Evolutionary conservation across 495 filamentous ascomycete genomes (phyloP).

Genomic region (Rusavskia elegans): DNA sequence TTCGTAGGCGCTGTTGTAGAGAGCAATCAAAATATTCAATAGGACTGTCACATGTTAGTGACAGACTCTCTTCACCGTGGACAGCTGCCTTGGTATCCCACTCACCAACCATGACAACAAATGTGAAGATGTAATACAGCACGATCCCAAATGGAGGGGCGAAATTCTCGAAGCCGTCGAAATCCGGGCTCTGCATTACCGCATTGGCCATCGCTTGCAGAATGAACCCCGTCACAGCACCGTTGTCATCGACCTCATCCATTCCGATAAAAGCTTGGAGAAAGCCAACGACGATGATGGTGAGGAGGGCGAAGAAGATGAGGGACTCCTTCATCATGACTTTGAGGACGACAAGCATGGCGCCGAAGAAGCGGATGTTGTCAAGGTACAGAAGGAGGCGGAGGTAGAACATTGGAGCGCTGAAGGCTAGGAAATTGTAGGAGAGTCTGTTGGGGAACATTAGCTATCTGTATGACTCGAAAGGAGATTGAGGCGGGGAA

Average conservation of each 20-base stretch:
- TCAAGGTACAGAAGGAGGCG: slow-evolving; percentile 88
- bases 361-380: slow-evolving; percentile 87
- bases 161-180: slow-evolving; percentile 69
- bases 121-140: slow-evolving; percentile 91
- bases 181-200: slow-evolving; percentile 81
- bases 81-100: neutral
- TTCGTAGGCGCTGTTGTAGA: slow-evolving; percentile 92
- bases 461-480: slow-evolving; percentile 30
- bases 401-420: slow-evolving; percentile 93
- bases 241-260: slow-evolving; percentile 60
- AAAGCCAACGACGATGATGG: slow-evolving; percentile 77
- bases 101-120: slow-evolving; percentile 75
- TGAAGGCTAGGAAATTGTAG: slow-evolving; percentile 86
- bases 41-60: slow-evolving; percentile 5
- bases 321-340: slow-evolving; percentile 99
- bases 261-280: slow-evolving; percentile 91
- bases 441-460: slow-evolving; percentile 27
- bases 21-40: slow-evolving; percentile 54
- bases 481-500: slow-evolving; percentile 83
- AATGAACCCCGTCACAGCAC: slow-evolving; percentile 51
- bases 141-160: slow-evolving; percentile 70
- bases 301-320: slow-evolving; percentile 91
- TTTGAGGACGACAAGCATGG: slow-evolving; percentile 91
- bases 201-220: slow-evolving; percentile 81
- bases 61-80: neutral